Conservation (phyloP, 2,329 filamentous ascomycete species). For the Ophiostoma piceae region DNA sequence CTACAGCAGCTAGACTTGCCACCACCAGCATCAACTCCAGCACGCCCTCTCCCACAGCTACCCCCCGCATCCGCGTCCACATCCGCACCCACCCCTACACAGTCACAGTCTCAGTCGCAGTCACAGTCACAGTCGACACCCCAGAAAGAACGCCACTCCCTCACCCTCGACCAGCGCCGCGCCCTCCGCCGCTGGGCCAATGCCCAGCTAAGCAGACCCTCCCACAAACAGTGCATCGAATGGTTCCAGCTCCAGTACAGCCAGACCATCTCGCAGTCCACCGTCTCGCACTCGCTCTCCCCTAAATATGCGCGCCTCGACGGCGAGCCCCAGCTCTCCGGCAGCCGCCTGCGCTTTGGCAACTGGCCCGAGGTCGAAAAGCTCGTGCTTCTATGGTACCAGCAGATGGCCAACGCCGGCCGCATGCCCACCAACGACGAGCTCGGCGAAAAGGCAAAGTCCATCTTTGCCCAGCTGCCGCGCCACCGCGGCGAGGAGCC, state of each 20-base stretch:
- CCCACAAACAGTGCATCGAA: conserved; percentile 58
- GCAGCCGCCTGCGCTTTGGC: conserved; percentile 56
- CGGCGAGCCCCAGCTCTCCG: conserved; percentile 56
- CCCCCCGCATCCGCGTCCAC: neutral
- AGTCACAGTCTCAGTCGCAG: neutral
- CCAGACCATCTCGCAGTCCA: conserved; percentile 58
- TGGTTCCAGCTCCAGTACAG: conserved; percentile 57
- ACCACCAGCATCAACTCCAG: neutral
- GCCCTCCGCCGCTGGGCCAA: conserved; percentile 57
- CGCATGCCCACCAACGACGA: conserved; percentile 59
- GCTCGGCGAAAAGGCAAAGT: conserved; percentile 57
- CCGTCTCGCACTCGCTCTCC: conserved; percentile 57
- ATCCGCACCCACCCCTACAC: neutral
- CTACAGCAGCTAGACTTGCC: conserved; percentile 6
- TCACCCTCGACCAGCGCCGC: conserved; percentile 58
- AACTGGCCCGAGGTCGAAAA: conserved; percentile 58
- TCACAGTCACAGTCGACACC: conserved; percentile 24
- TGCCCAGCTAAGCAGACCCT: conserved; percentile 50
- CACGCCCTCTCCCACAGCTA: conserved; percentile 16
- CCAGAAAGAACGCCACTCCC: conserved; percentile 51
- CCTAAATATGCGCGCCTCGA: conserved; percentile 59
- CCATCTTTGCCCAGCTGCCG: conserved; percentile 53
- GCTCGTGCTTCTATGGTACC: conserved; percentile 52
- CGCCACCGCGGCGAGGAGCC: conserved; percentile 56
- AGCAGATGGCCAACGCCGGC: conserved; percentile 47